phyloP scores from a whole-genome alignment of 768 basidiomycete species.

The Austroboletus festivus region DNA sequence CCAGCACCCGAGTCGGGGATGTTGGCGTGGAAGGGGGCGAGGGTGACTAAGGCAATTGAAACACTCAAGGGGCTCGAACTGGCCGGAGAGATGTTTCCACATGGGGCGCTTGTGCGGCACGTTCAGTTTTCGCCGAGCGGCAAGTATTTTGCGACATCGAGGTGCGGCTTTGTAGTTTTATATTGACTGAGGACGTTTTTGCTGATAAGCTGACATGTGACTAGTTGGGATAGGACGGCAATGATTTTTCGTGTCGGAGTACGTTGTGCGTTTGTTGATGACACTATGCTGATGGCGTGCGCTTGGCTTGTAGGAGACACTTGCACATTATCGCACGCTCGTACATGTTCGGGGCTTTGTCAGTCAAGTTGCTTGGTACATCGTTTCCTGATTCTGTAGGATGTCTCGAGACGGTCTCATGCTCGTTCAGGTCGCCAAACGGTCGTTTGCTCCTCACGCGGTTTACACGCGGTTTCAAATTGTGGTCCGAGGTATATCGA shows the following conservation, averaged over 20 bases:
- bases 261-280: conserved; percentile 14
- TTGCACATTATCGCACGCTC: conserved; percentile 42
- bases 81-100: conserved; percentile 39
- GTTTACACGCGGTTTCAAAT: conserved; percentile 44
- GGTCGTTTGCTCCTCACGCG: conserved; percentile 46
- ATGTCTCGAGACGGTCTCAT: background rate
- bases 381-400: background rate
- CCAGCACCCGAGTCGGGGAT: conserved; percentile 17
- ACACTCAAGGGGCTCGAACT: conserved; percentile 38
- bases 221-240: conserved; percentile 51
- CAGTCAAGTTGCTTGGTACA: conserved; percentile 51
- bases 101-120: conserved; percentile 50
- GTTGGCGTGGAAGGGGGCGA: conserved; percentile 33
- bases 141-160: conserved; percentile 53
- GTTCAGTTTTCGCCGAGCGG: conserved; percentile 56
- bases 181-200: too few relatives aligned
- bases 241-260: conserved; percentile 46
- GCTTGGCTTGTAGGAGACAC: conserved; percentile 33
- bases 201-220: too few relatives aligned
- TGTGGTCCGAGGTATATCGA: conserved; percentile 46
- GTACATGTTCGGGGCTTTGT: conserved; percentile 52
- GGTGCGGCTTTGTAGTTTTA: too few relatives aligned
- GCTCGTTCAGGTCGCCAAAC: conserved; percentile 41
- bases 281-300: too few relatives aligned
- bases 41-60: conserved; percentile 39